phyloP scores from a whole-genome alignment of 2,329 filamentous ascomycete species.

The Monosporascus sp. region DNA sequence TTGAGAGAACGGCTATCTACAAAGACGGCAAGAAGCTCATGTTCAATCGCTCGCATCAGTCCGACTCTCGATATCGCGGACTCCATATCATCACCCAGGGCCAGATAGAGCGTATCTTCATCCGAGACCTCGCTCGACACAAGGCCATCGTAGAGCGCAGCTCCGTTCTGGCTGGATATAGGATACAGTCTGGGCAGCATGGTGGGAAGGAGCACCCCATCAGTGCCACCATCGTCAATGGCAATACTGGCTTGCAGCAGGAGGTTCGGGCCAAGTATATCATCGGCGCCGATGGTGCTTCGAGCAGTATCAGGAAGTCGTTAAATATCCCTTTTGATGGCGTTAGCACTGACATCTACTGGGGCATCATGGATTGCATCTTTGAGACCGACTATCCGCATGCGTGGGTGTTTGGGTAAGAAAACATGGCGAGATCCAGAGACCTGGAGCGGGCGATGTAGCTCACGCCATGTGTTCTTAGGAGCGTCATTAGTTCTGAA shows the following conservation, averaged over 20 bases:
- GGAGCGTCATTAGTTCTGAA: constrained; percentile 19
- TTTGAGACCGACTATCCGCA: constrained; percentile 25
- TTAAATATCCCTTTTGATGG: constrained; percentile 27
- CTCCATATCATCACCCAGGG: constrained; percentile 31
- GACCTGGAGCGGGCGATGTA: no score
- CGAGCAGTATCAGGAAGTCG: constrained; percentile 24
- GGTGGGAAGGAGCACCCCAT: constrained; percentile 9
- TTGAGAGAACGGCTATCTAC: constrained; percentile 25
- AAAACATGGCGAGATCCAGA: no score
- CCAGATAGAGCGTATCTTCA: constrained; percentile 30
- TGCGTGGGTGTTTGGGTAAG: constrained; percentile 24
- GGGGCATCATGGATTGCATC: constrained; percentile 27
- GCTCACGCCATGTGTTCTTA: not conserved
- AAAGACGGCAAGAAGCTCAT: constrained; percentile 24
- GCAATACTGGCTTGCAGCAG: constrained; percentile 16
- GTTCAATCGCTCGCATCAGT: constrained; percentile 22
- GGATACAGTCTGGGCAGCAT: not conserved
- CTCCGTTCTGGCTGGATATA: constrained; percentile 15
- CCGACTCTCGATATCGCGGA: constrained; percentile 29
- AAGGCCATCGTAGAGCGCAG: constrained; percentile 25
- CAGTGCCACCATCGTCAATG: constrained; percentile 13
- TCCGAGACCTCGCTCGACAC: constrained; percentile 29
- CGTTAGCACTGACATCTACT: constrained; percentile 27
- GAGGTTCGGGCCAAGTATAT: constrained; percentile 25
- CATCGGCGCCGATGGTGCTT: constrained; percentile 26